Evolutionary conservation across 441 rosid genomes (phyloP), one percentile per base, ranked within the genome.

Genomic region (Theobroma grandiflorum): DNA sequence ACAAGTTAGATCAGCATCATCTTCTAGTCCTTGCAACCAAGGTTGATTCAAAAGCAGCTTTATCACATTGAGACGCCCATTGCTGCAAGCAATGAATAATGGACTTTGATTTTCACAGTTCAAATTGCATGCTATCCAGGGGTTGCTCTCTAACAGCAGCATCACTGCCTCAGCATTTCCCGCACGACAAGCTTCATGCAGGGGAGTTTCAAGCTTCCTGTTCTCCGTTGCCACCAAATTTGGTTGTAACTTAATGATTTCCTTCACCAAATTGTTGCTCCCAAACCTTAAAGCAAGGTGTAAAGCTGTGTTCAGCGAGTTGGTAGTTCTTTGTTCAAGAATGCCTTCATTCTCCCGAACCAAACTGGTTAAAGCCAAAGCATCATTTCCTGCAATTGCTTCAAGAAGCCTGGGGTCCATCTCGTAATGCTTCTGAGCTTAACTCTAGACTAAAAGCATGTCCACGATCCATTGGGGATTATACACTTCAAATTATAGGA

Each of bases 151-250:
- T 12, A 85, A 43, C 12, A 82, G 43, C 22, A 80, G 75, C 75
- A 22, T 37, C 6, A 74, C 84, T 16, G 79, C 53, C 62, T 64
- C 22, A 2, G 20, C 66, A n/a, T 64, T 78, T 53, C 88, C 86
- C 31, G 31, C 22, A 58, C 82, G 78, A 75, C 85, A 82, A 57
- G 84, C 90, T 59, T 80, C 86, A 4, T 85, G 88, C 38, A 84
- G 40, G 1, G 88, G 83, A 61, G 81, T 84, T 69, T 84, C 86
- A 49, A 63, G n/a, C 14, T 33, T 59, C 65, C 58, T 58, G 43
- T 85, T 85, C 86, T 58, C 79, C 0, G 75, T 63, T 8, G 64
- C 53, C 35, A 43, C 79, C 80, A 84, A 20, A 38, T 79, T 52
- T 0, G 86, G 86, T 0, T 70, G 16, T 38, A 82, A 6, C 79